Conservation (phyloP, 176 grass and related monocot genomes). For the Poa annua region DNA sequence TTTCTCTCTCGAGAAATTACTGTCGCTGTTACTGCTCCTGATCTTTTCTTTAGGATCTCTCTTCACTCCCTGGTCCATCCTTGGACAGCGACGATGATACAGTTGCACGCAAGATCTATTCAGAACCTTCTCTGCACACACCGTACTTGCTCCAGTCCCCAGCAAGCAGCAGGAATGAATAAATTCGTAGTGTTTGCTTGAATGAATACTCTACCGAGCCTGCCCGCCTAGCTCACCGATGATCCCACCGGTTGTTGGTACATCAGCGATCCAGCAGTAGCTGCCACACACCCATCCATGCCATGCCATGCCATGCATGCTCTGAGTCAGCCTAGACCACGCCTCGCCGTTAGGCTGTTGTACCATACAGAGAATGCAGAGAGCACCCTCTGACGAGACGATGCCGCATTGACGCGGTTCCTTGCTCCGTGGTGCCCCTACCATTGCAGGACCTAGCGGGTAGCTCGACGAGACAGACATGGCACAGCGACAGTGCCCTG, state of each 20-base stretch:
- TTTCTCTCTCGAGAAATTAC: background rate
- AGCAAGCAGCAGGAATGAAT: background rate
- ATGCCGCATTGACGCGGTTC: conserved; percentile 48
- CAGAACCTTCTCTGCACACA: conserved; percentile 36
- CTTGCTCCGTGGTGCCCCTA: conserved; percentile 21
- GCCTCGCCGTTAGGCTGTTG: conserved; percentile 15
- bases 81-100: background rate
- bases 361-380: conserved; percentile 25
- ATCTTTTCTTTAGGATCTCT: background rate
- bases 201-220: conserved; percentile 13
- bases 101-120: background rate
- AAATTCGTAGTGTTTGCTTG: background rate
- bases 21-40: background rate
- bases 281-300: background rate
- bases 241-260: background rate
- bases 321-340: conserved; percentile 29
- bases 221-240: background rate
- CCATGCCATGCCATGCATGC: conserved; percentile 30
- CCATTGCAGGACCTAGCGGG: background rate
- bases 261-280: background rate
- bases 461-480: conserved; percentile 20
- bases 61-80: background rate
- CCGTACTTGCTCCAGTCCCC: conserved; percentile 10
- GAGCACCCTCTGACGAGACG: conserved; percentile 2
- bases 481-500: conserved; percentile 24